Percentiles rank a stretch among this genome's conserved stretches.
Conservation (phyloP, 2,329 filamentous ascomycete genomes). For the Grosmannia penicillata region DNA sequence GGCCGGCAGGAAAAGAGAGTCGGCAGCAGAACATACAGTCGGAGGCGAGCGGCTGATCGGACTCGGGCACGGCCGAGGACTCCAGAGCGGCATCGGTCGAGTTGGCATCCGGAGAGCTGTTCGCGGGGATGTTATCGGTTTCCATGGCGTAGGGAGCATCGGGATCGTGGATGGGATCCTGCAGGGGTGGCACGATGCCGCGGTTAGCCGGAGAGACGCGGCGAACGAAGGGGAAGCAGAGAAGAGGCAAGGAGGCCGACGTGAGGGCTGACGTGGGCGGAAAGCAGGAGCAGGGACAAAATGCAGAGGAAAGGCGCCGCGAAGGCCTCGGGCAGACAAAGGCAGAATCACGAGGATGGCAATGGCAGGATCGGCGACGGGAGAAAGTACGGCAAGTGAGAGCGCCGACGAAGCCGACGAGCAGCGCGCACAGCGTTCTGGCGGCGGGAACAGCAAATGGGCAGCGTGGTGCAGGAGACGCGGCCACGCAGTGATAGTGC, state of each 20-base stretch:
- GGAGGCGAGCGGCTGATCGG: slow-evolving; percentile 33
- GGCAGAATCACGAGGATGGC: too few relatives aligned
- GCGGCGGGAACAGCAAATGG: too few relatives aligned
- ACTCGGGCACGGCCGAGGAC: slow-evolving; percentile 31
- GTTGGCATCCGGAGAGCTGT: slow-evolving; percentile 31
- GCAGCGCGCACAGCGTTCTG: too few relatives aligned
- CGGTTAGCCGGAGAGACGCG: slow-evolving; percentile 8
- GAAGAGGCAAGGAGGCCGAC: not conserved
- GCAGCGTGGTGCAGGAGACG: too few relatives aligned
- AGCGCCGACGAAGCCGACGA: too few relatives aligned
- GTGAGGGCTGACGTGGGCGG: not conserved
- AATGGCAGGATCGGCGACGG: too few relatives aligned
- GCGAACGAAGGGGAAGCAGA: not conserved
- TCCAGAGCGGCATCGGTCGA: slow-evolving; percentile 40
- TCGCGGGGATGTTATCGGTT: slow-evolving; percentile 32
- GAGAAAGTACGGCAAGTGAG: too few relatives aligned
- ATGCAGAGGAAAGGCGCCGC: not conserved
- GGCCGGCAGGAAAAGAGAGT: not conserved
- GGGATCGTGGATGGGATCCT: slow-evolving; percentile 24
- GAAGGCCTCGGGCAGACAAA: too few relatives aligned
- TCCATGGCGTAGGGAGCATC: slow-evolving; percentile 42
- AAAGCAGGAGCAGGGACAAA: not conserved
- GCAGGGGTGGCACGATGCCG: slow-evolving; percentile 20
- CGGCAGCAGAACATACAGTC: slow-evolving; percentile 30
- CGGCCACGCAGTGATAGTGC: too few relatives aligned